These are phyloP conservation scores for Vitis hybrid DNA, from an alignment of 177 flowering plant genomes.

Conservation along the genomic window DNA sequence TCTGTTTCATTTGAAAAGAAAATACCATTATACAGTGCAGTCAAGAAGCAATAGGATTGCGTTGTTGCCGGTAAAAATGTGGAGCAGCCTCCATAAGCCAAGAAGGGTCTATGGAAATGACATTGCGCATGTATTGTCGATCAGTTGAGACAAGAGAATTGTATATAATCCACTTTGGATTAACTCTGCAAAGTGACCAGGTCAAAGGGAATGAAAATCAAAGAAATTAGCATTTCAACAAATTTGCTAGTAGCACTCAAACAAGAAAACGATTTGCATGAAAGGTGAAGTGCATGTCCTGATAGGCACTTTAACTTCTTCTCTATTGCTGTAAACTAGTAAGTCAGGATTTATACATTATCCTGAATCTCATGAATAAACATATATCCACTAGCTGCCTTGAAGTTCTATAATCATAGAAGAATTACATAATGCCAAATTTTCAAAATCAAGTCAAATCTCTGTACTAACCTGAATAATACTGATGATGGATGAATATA, in stretches of 20 bases:
- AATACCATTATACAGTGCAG: too few species aligned
- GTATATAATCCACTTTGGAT: constrained; percentile 93
- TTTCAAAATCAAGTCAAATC: neutral
- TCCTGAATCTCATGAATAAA: too few species aligned
- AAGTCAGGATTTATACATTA: too few species aligned
- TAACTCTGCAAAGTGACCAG: constrained; percentile 60
- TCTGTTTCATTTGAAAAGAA: too few species aligned
- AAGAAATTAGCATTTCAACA: neutral
- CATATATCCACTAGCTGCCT: neutral
- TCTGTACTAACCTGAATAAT: constrained; percentile 71
- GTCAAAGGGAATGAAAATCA: neutral
- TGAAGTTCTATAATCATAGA: neutral
- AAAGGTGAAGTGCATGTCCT: too few species aligned
- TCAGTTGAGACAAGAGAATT: constrained; percentile 90
- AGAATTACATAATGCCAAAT: neutral
- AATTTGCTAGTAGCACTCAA: neutral
- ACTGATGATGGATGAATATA: constrained; percentile 97
- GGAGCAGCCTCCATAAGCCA: constrained; percentile 91
- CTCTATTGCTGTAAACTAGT: too few species aligned
- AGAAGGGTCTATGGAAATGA: constrained; percentile 79
- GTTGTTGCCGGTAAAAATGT: constrained; percentile 62
- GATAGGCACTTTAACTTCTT: too few species aligned
- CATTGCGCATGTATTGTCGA: constrained; percentile 94
- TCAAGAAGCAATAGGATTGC: constrained; percentile 19
- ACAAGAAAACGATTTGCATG: neutral